phyloP scores from a whole-genome alignment of 768 basidiomycete genomes.

The Clitopilus hobsonii region DNA sequence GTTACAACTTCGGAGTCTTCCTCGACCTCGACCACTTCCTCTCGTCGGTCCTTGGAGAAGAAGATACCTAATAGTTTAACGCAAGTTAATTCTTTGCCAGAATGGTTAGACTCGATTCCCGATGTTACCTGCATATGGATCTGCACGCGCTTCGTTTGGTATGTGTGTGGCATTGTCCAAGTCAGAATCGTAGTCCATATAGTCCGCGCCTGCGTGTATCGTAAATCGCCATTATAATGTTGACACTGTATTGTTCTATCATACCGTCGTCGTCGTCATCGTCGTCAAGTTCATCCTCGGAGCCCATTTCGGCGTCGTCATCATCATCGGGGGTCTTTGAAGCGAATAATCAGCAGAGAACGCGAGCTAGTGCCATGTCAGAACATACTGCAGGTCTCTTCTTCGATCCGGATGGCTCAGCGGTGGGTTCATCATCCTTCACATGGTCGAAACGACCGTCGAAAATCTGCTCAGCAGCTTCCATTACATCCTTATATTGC shows the following conservation, averaged over 20 bases:
- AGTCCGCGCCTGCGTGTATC: constrained; percentile 43
- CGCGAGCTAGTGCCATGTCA: background rate
- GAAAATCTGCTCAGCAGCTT: constrained; percentile 83
- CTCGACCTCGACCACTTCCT: constrained; percentile 90
- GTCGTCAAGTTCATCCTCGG: constrained; percentile 42
- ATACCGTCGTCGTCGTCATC: constrained; percentile 51
- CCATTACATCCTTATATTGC: constrained; percentile 85
- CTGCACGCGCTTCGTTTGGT: constrained; percentile 48
- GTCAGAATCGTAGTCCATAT: constrained; percentile 81
- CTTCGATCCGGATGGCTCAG: background rate
- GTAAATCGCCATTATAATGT: background rate
- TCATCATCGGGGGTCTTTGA: constrained; percentile 60
- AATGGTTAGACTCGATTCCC: too few relatives aligned
- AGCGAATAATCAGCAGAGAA: background rate
- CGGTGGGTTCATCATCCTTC: constrained; percentile 51
- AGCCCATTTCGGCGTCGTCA: constrained; percentile 32
- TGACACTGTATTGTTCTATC: too few relatives aligned
- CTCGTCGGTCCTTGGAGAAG: constrained; percentile 90
- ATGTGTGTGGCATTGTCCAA: constrained; percentile 45
- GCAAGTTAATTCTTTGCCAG: too few relatives aligned
- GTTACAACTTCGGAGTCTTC: constrained; percentile 60
- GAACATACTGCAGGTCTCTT: constrained; percentile 21
- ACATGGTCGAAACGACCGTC: constrained; percentile 81
- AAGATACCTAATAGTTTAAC: constrained; percentile 76
- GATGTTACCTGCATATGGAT: constrained; percentile 88